These are phyloP conservation scores for Holtermannia corniformis DNA, from an alignment of 768 basidiomycete species.

Conservation along the genomic window DNA sequence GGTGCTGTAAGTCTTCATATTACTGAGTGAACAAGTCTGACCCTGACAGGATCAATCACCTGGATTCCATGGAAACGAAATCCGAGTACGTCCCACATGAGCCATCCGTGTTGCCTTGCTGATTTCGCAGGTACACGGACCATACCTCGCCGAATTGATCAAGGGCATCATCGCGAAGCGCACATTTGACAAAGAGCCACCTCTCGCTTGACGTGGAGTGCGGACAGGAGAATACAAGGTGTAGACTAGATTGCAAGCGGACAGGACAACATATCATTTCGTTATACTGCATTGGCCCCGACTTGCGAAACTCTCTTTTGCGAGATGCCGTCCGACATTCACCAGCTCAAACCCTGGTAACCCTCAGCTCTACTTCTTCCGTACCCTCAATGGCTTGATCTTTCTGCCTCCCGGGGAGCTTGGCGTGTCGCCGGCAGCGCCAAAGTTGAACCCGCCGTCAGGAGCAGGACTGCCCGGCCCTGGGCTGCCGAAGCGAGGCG, in stretches of 20 bases:
- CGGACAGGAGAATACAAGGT: no score
- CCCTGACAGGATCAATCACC: background rate
- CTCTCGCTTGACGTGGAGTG: no score
- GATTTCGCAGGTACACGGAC: no score
- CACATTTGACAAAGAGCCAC: no score
- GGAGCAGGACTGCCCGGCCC: background rate
- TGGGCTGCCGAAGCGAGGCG: background rate
- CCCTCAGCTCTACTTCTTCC: no score
- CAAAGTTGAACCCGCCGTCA: background rate
- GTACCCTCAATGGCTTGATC: background rate
- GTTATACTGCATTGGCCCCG: background rate
- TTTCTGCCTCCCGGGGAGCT: background rate
- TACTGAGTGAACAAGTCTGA: background rate
- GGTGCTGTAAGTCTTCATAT: background rate
- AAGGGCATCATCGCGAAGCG: no score
- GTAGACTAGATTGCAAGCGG: no score
- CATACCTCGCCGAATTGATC: no score
- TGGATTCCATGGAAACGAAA: background rate
- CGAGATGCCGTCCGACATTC: no score
- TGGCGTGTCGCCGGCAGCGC: background rate
- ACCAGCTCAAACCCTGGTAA: no score
- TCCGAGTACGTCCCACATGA: background rate
- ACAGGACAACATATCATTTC: background rate
- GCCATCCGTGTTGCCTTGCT: background rate
- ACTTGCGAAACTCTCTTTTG: background rate